A percentile compares a stretch with the other conserved stretches of the same genome.
These are phyloP conservation scores for Epichloe aotearoae DNA, from an alignment of 2,329 filamentous ascomycete species.

Conservation along the genomic window DNA sequence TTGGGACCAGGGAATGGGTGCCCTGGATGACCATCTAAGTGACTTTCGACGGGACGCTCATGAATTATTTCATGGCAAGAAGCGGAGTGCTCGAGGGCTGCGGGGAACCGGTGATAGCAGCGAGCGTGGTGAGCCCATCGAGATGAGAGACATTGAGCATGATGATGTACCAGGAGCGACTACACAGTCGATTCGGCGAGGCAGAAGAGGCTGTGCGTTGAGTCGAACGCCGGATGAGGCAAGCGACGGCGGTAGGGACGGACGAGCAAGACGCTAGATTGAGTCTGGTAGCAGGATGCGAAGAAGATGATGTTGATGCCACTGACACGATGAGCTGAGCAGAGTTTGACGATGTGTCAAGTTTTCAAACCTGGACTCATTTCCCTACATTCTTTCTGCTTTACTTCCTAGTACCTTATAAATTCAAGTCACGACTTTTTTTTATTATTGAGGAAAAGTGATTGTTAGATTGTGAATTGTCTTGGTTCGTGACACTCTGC, in stretches of 20 bases:
- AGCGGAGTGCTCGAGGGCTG: slow-evolving; percentile 11
- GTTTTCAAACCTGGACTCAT: not conserved
- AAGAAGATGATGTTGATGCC: not conserved
- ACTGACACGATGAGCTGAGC: not conserved
- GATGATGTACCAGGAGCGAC: not conserved
- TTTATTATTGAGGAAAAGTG: no score
- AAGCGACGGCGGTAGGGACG: slow-evolving; percentile 6
- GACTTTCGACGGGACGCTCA: slow-evolving; percentile 21
- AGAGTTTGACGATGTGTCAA: not conserved
- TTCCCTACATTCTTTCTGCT: not conserved
- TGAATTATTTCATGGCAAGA: slow-evolving; percentile 16
- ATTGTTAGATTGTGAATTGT: no score
- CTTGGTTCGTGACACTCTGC: no score
- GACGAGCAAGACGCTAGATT: not conserved
- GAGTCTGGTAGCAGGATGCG: not conserved
- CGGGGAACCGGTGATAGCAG: slow-evolving; percentile 18
- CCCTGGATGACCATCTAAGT: slow-evolving; percentile 24
- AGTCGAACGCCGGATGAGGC: slow-evolving; percentile 25
- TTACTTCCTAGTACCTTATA: not conserved
- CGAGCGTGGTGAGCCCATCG: slow-evolving; percentile 16
- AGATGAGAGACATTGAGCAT: slow-evolving; percentile 15
- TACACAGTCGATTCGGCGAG: slow-evolving; percentile 8
- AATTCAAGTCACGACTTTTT: no score
- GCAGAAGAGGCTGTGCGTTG: slow-evolving; percentile 23
- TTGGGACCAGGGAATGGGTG: slow-evolving; percentile 22